These are phyloP conservation scores for Obba rivulosa DNA, from an alignment of 768 basidiomycete genomes.

Conservation along the genomic window DNA sequence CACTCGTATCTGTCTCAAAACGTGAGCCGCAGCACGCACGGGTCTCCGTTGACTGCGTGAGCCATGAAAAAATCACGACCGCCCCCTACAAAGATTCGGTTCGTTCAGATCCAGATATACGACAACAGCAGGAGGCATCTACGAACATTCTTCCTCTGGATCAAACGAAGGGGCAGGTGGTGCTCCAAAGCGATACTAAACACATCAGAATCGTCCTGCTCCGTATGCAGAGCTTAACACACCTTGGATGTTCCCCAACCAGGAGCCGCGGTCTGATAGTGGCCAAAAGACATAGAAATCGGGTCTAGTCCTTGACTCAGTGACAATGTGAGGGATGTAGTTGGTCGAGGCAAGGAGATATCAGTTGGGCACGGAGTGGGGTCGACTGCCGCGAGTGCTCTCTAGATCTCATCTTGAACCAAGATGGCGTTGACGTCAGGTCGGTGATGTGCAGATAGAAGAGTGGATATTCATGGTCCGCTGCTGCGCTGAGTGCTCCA, in stretches of 20 bases:
- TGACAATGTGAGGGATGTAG: no score
- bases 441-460: no score
- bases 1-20: no score
- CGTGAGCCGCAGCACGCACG: constrained; percentile 34
- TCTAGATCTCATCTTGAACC: no score
- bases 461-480: no score
- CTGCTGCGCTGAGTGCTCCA: no score
- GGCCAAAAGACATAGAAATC: constrained; percentile 15
- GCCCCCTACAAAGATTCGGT: constrained; percentile 38
- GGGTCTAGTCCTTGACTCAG: neutral
- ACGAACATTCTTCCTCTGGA: constrained; percentile 52
- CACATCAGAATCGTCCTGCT: neutral
- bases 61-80: constrained; percentile 62
- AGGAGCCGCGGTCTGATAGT: constrained; percentile 23
- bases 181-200: constrained; percentile 28
- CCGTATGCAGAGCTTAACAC: constrained; percentile 4
- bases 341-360: neutral
- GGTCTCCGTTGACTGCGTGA: constrained; percentile 50
- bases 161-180: constrained; percentile 30
- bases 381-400: no score
- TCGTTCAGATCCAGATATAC: neutral
- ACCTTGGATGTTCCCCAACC: constrained; percentile 46
- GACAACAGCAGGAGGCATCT: constrained; percentile 26
- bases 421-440: no score
- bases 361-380: no score